Conservation (phyloP, 495 filamentous ascomycete species). For the Tuber indicum region DNA sequence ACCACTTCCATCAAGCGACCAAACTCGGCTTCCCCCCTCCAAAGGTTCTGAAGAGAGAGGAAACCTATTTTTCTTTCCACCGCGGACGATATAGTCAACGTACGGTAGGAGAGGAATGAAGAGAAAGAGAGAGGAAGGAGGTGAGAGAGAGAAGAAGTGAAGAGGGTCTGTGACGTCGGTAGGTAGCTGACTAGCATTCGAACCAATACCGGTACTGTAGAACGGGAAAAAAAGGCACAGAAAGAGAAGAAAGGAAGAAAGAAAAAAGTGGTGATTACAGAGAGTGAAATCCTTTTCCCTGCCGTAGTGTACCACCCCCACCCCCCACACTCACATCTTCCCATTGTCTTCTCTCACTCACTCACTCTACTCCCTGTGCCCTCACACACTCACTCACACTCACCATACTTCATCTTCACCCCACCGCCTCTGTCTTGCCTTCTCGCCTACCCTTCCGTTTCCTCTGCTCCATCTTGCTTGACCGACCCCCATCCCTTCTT, state of each 20-base stretch:
- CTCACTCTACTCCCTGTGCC: neutral
- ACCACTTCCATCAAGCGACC: constrained; percentile 28
- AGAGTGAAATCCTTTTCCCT: neutral
- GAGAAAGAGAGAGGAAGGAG: neutral
- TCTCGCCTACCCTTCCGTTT: constrained; percentile 10
- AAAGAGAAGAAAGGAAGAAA: neutral
- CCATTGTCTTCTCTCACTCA: neutral
- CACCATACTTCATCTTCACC: constrained; percentile 4
- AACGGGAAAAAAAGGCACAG: neutral
- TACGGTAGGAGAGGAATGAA: no score
- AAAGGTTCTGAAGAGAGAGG: constrained; percentile 10
- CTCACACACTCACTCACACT: neutral
- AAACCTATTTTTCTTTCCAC: neutral
- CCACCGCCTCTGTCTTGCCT: constrained; percentile 9
- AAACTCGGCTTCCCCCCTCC: constrained; percentile 15
- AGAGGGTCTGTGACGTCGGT: neutral
- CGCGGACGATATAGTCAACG: neutral
- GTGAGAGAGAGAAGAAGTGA: no score
- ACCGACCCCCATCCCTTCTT: constrained; percentile 14
- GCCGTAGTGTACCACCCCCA: neutral
- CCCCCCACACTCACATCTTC: neutral
- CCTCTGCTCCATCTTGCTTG: constrained; percentile 18
- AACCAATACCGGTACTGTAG: neutral
- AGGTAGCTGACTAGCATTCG: neutral
- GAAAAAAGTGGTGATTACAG: neutral